These are phyloP conservation scores for Pseudogymnoascus sp. DNA, from an alignment of 2,329 filamentous ascomycete species.

Conservation along the genomic window DNA sequence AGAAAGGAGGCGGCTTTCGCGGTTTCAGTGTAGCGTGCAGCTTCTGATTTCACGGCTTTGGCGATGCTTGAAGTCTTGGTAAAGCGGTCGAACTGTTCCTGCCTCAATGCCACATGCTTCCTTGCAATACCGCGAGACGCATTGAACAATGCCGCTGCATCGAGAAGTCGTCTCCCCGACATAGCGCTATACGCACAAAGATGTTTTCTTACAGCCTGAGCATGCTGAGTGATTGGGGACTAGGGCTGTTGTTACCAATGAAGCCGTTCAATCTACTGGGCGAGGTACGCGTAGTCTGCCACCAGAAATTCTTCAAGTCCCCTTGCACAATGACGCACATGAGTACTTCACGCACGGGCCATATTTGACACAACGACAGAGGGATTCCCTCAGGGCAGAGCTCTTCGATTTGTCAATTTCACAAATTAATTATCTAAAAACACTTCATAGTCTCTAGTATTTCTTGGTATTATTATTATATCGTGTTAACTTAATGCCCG, in stretches of 20 bases:
- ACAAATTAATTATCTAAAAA: neutral
- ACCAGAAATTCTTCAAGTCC: neutral
- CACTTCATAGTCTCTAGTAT: neutral
- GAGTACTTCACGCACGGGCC: neutral
- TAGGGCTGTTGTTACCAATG: neutral
- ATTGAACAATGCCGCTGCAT: constrained; percentile 61
- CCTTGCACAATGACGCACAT: constrained; percentile 5
- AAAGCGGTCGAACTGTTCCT: constrained; percentile 53
- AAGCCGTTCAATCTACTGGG: neutral
- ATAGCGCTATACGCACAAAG: constrained; percentile 27
- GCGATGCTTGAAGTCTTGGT: constrained; percentile 56
- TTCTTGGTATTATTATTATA: constrained; percentile 3
- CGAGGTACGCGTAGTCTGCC: neutral
- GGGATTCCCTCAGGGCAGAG: neutral
- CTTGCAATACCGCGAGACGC: constrained; percentile 60
- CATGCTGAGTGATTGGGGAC: neutral
- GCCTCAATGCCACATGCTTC: constrained; percentile 51
- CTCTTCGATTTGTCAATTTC: neutral
- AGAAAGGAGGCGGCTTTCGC: constrained; percentile 52
- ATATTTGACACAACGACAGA: neutral
- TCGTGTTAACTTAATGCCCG: neutral
- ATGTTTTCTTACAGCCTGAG: neutral
- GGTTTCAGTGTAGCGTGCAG: constrained; percentile 52
- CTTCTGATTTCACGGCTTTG: constrained; percentile 52
- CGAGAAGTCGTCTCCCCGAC: constrained; percentile 57